These are phyloP conservation scores for Phytophthora palmivora DNA, from an alignment of 352 stramenopile genomes.

Conservation along the genomic window DNA sequence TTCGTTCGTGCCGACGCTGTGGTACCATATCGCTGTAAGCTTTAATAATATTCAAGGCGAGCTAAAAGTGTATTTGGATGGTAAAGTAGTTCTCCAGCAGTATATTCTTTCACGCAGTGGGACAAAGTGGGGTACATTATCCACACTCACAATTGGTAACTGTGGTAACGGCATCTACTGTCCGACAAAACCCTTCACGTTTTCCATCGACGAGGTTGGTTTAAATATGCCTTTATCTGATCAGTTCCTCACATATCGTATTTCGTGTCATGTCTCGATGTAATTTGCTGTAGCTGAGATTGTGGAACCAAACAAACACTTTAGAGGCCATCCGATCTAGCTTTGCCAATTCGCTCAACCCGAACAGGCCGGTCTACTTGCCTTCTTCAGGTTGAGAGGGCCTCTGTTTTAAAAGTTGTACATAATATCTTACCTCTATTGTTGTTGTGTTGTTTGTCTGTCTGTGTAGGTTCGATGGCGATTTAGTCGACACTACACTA, in stretches of 20 bases:
- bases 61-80: conserved; percentile 26
- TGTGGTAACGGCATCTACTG: conserved; percentile 45
- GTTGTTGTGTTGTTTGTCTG: neutral
- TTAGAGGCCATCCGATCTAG: conserved; percentile 16
- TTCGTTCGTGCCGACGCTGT: conserved; percentile 7
- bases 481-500: conserved; percentile 18
- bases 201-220: conserved; percentile 59
- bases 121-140: conserved; percentile 13
- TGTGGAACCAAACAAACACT: conserved; percentile 19
- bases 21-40: conserved; percentile 34
- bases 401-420: neutral
- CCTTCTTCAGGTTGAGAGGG: conserved; percentile 34
- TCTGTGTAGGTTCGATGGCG: conserved; percentile 29
- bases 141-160: conserved; percentile 48
- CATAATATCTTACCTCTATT: neutral
- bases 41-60: conserved; percentile 18
- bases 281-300: conserved; percentile 21
- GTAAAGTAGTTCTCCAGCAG: conserved; percentile 11
- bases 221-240: neutral
- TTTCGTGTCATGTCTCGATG: no score
- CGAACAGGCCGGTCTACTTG: conserved; percentile 8
- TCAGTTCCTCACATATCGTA: neutral
- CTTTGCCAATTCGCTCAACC: conserved; percentile 11
- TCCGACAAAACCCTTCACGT: conserved; percentile 44
- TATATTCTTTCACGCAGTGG: conserved; percentile 10